Evolutionary conservation across 208 protist species (phyloP).

Genomic region (Jaenimonas drosophilae): DNA sequence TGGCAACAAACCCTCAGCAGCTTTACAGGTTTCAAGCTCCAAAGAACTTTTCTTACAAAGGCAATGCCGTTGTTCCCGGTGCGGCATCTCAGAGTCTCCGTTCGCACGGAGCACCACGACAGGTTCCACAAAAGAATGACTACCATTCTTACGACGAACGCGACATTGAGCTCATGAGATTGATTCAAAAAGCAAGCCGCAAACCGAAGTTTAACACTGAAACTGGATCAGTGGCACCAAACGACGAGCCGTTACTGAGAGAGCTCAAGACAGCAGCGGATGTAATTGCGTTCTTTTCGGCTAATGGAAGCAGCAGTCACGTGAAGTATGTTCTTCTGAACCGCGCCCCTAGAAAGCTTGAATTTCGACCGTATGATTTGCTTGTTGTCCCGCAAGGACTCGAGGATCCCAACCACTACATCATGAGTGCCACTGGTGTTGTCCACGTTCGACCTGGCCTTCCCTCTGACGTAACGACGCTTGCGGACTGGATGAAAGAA

Average conservation of each 20-base stretch:
- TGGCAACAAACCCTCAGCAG: slow-evolving; percentile 27
- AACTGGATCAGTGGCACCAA: slow-evolving; percentile 57
- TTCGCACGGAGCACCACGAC: neutral
- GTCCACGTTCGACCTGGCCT: slow-evolving; percentile 85
- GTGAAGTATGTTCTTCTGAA: slow-evolving; percentile 94
- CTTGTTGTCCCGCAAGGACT: slow-evolving; percentile 61
- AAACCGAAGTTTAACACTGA: slow-evolving; percentile 33
- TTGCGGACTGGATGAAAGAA: slow-evolving; percentile 89
- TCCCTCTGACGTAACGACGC: slow-evolving; percentile 87
- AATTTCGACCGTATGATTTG: slow-evolving; percentile 92
- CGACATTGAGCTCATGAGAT: slow-evolving; percentile 70
- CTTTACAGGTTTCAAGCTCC: slow-evolving; percentile 82
- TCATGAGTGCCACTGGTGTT: slow-evolving; percentile 89
- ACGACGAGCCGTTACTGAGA: slow-evolving; percentile 73
- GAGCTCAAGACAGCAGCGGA: slow-evolving; percentile 86
- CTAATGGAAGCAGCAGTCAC: slow-evolving; percentile 67
- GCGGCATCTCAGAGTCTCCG: slow-evolving; percentile 11
- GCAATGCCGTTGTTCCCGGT: slow-evolving; percentile 10
- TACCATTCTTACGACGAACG: slow-evolving; percentile 25
- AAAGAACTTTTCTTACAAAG: slow-evolving; percentile 39
- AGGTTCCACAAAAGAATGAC: neutral
- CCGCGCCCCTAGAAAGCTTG: slow-evolving; percentile 38
- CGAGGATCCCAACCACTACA: slow-evolving; percentile 88
- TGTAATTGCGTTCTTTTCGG: slow-evolving; percentile 90
- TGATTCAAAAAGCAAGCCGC: slow-evolving; percentile 74